Percentiles rank a stretch among this genome's conserved stretches.
These are phyloP conservation scores for Rasamsonia emersonii DNA, from an alignment of 2,329 filamentous ascomycete species.

Conservation along the genomic window DNA sequence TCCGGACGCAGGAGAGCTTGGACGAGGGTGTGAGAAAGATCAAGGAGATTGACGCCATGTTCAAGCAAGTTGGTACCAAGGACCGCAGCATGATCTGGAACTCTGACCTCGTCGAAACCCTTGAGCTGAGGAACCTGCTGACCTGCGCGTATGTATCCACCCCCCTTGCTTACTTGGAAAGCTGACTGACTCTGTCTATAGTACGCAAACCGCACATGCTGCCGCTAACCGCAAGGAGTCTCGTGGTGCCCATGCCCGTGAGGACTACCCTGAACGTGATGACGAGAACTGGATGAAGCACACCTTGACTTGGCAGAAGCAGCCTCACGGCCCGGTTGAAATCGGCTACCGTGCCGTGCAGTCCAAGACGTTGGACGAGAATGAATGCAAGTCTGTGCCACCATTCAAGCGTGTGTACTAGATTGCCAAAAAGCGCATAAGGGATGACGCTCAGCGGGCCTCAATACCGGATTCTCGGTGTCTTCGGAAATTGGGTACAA, in stretches of 20 bases:
- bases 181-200: slow-evolving; percentile 25
- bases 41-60: slow-evolving; percentile 70
- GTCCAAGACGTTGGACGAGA: slow-evolving; percentile 78
- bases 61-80: slow-evolving; percentile 82
- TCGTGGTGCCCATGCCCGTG: slow-evolving; percentile 90
- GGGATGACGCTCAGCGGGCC: too few relatives aligned
- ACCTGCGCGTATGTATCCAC: slow-evolving; percentile 78
- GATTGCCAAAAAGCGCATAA: too few relatives aligned
- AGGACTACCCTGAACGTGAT: slow-evolving; percentile 93
- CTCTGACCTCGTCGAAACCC: slow-evolving; percentile 89
- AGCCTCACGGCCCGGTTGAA: slow-evolving; percentile 78
- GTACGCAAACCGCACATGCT: slow-evolving; percentile 80
- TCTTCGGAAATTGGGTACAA: too few relatives aligned
- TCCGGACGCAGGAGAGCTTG: slow-evolving; percentile 87
- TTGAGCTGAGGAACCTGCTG: slow-evolving; percentile 89
- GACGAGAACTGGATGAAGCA: slow-evolving; percentile 99
- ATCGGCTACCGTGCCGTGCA: slow-evolving; percentile 80
- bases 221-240: slow-evolving; percentile 95
- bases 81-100: slow-evolving; percentile 99
- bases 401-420: slow-evolving; percentile 73
- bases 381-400: slow-evolving; percentile 90
- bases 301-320: slow-evolving; percentile 91
- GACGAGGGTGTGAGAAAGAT: slow-evolving; percentile 90
- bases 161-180: background rate
- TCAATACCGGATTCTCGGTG: too few relatives aligned